Conservation (phyloP, 2,329 filamentous ascomycete genomes). For the Cercospora beticola region DNA sequence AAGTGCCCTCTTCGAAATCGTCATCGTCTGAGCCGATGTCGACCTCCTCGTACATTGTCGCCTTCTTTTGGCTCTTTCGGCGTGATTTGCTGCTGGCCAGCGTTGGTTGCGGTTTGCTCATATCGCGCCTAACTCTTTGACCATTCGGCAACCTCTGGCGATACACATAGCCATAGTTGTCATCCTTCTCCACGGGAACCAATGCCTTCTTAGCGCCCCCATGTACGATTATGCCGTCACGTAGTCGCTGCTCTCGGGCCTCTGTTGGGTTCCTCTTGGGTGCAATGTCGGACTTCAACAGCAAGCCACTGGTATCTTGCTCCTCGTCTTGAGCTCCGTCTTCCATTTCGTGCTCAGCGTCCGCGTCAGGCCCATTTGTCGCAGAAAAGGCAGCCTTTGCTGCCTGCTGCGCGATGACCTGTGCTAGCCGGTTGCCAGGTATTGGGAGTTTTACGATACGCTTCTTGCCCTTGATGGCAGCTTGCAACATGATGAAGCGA, state of each 20-base stretch:
- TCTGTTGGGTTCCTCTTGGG: constrained; percentile 36
- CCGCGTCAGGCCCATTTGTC: constrained; percentile 27
- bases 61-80: constrained; percentile 24
- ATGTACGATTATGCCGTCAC: constrained; percentile 32
- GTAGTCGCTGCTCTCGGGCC: constrained; percentile 41
- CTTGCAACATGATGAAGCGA: constrained; percentile 48
- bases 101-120: constrained; percentile 17
- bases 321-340: constrained; percentile 22
- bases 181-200: constrained; percentile 37
- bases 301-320: constrained; percentile 25
- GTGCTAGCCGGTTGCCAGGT: constrained; percentile 39
- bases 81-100: constrained; percentile 24
- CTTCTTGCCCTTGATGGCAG: constrained; percentile 47
- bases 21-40: constrained; percentile 49
- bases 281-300: constrained; percentile 38
- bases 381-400: constrained; percentile 30
- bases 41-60: constrained; percentile 47
- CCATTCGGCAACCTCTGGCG: constrained; percentile 37
- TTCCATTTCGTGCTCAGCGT: constrained; percentile 34
- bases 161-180: constrained; percentile 34
- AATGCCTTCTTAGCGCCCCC: constrained; percentile 36
- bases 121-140: constrained; percentile 23
- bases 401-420: constrained; percentile 38
- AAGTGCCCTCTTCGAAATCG: constrained; percentile 23
- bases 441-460: constrained; percentile 46